Evolutionary conservation across 768 basidiomycete species (phyloP).

Genomic region (Roridomyces roridus): DNA sequence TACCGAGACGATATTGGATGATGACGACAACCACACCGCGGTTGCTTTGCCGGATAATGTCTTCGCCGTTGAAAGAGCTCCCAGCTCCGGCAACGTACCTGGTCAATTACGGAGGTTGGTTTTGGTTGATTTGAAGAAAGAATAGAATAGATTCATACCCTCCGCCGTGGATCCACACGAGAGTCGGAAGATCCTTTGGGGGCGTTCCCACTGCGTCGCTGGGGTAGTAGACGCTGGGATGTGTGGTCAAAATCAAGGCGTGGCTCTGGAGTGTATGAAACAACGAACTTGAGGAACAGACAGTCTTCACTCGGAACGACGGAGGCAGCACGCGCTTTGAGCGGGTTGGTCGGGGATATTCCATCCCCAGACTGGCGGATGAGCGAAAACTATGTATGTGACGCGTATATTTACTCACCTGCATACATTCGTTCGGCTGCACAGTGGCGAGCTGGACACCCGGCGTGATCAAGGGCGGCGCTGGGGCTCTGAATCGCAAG

Average conservation of each 20-base stretch:
- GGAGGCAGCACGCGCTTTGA: not conserved
- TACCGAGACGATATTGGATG: constrained; percentile 50
- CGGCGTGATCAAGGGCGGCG: constrained; percentile 14
- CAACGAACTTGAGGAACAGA: constrained; percentile 35
- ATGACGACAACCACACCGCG: constrained; percentile 43
- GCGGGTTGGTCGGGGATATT: constrained; percentile 5
- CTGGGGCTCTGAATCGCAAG: constrained; percentile 20
- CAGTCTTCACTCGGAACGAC: constrained; percentile 35
- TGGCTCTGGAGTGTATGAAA: constrained; percentile 24
- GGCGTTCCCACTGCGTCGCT: constrained; percentile 31
- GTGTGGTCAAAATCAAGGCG: not conserved
- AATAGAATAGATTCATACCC: constrained; percentile 2
- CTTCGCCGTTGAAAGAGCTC: constrained; percentile 36
- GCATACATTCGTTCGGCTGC: constrained; percentile 27
- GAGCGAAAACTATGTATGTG: too few species aligned
- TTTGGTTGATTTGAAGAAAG: not conserved
- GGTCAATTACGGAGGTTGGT: too few species aligned
- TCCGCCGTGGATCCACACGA: constrained; percentile 53
- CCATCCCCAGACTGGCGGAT: too few species aligned
- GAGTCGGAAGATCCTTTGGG: constrained; percentile 38
- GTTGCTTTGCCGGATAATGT: constrained; percentile 41
- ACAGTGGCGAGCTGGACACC: constrained; percentile 22
- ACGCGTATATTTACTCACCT: too few species aligned
- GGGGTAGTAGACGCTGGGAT: constrained; percentile 42
- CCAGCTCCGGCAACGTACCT: constrained; percentile 41